Conservation (phyloP, 345 rosid species). For the Moricandia moricandioides region DNA sequence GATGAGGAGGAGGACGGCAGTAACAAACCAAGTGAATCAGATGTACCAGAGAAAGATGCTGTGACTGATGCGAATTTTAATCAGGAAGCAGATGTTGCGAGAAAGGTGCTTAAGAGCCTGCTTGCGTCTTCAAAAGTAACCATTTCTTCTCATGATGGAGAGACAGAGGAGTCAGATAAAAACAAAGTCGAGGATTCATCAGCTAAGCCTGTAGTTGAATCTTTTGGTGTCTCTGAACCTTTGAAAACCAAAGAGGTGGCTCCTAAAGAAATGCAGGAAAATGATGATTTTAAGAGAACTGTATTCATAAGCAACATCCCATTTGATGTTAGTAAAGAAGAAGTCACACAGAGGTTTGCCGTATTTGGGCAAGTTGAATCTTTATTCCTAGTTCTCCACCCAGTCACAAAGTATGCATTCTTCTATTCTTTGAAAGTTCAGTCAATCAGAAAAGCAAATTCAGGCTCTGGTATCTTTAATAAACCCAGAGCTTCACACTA, state of each 20-base stretch:
- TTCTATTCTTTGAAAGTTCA: neutral
- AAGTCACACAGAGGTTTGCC: slow-evolving; percentile 73
- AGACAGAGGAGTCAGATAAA: slow-evolving; percentile 37
- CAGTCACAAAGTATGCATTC: slow-evolving; percentile 68
- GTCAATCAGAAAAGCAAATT: neutral
- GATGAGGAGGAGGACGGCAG: slow-evolving; percentile 27
- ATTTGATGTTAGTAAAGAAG: slow-evolving; percentile 61
- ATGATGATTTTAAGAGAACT: slow-evolving; percentile 68
- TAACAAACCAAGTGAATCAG: slow-evolving; percentile 32
- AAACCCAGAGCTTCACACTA: neutral
- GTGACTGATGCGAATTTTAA: slow-evolving; percentile 55
- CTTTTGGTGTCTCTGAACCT: slow-evolving; percentile 40
- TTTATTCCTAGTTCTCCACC: slow-evolving; percentile 76
- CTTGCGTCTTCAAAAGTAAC: slow-evolving; percentile 49
- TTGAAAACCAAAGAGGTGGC: slow-evolving; percentile 38
- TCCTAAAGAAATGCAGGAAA: slow-evolving; percentile 39
- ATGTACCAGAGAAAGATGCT: slow-evolving; percentile 40
- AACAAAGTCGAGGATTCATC: slow-evolving; percentile 30
- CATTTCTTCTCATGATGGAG: slow-evolving; percentile 40
- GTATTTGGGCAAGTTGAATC: slow-evolving; percentile 75
- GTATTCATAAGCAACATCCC: slow-evolving; percentile 82
- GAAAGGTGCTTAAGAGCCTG: slow-evolving; percentile 68
- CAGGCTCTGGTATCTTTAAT: neutral
- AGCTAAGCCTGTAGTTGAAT: slow-evolving; percentile 34
- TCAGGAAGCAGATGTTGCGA: slow-evolving; percentile 67